These are phyloP conservation scores for Diaporthe amygdali DNA, from an alignment of 2,329 filamentous ascomycete genomes.

Conservation along the genomic window DNA sequence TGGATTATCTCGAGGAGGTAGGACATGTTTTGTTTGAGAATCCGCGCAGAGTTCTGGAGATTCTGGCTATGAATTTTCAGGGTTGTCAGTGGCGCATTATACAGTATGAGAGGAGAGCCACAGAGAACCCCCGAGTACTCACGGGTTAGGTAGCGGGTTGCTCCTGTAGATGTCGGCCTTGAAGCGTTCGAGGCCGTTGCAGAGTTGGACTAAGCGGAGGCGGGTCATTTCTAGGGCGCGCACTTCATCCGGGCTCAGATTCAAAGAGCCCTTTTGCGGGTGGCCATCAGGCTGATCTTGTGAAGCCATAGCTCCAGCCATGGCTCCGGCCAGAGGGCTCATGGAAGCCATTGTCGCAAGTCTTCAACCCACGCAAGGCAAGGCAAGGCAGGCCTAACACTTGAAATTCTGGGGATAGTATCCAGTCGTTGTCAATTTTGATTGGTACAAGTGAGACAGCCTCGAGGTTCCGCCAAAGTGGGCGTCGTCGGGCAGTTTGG, in stretches of 20 bases:
- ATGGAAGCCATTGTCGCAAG: background rate
- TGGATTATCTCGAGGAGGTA: constrained; percentile 69
- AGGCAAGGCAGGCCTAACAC: background rate
- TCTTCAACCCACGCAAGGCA: background rate
- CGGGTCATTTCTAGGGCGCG: constrained; percentile 75
- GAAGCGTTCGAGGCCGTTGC: constrained; percentile 70
- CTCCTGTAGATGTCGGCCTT: constrained; percentile 64
- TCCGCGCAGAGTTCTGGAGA: constrained; percentile 73
- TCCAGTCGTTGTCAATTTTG: background rate
- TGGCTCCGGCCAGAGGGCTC: background rate
- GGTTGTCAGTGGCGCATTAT: background rate
- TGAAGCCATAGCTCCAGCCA: background rate
- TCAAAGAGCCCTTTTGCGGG: constrained; percentile 41
- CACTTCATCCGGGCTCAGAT: constrained; percentile 62
- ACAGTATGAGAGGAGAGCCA: background rate
- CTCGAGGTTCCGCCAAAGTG: background rate
- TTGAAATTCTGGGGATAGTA: background rate
- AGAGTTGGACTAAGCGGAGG: constrained; percentile 70
- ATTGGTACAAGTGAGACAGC: background rate
- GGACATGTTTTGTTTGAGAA: constrained; percentile 73
- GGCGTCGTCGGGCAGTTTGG: background rate
- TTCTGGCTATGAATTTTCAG: constrained; percentile 58
- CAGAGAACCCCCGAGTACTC: constrained; percentile 31
- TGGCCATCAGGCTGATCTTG: background rate
- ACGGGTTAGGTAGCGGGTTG: constrained; percentile 73